Conservation (phyloP, 192 early-diverging fungal genomes). For the Coemansia sp. region DNA sequence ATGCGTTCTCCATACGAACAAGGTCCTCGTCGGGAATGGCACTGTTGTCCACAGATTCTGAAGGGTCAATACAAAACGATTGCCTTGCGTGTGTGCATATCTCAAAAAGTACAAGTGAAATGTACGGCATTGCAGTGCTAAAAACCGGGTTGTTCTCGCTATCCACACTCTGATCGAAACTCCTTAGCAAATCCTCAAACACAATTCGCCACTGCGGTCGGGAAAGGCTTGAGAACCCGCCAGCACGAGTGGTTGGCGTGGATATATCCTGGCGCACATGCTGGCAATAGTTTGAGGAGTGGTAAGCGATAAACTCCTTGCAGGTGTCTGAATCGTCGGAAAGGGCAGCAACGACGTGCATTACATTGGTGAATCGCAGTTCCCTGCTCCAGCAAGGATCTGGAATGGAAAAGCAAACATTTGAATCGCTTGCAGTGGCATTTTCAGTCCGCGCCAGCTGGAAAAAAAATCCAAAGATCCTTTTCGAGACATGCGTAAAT, state of each 20-base stretch:
- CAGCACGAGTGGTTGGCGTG: background rate
- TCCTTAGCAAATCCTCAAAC: conserved; percentile 16
- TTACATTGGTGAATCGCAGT: conserved; percentile 24
- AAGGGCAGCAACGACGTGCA: conserved; percentile 25
- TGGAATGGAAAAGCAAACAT: background rate
- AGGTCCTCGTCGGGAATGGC: background rate
- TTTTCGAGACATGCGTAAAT: conserved; percentile 8
- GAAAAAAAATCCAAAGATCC: conserved; percentile 9
- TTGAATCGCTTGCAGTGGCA: background rate
- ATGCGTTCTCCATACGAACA: conserved; percentile 16
- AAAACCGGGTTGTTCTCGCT: conserved; percentile 12
- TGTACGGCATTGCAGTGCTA: conserved; percentile 29
- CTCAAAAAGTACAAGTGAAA: conserved; percentile 19
- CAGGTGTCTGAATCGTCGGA: conserved; percentile 7
- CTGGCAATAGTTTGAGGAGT: background rate
- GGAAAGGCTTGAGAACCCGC: conserved; percentile 14
- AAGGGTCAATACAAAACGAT: too few species aligned
- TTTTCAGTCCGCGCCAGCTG: background rate
- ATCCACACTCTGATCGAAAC: conserved; percentile 16
- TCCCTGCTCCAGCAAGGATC: conserved; percentile 30
- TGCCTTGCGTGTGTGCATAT: conserved; percentile 8
- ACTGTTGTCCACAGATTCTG: background rate
- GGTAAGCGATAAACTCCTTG: conserved; percentile 7
- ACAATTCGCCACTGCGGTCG: conserved; percentile 31
- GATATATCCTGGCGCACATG: background rate